phyloP scores from a whole-genome alignment of 2,329 filamentous ascomycete genomes.

The Ophiostoma novo-ulmi region DNA sequence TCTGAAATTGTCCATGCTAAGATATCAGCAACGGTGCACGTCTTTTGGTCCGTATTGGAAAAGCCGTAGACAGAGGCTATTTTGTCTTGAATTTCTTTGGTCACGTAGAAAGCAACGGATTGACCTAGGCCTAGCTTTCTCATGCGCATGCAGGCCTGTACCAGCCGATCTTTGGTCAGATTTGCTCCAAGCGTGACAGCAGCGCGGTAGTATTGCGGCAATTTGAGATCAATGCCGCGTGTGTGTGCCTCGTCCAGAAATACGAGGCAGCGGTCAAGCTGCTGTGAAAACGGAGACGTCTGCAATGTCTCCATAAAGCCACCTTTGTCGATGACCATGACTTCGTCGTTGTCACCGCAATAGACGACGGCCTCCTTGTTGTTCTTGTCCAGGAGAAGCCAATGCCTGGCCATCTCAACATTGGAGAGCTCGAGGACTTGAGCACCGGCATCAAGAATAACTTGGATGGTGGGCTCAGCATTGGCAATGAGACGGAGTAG shows the following conservation, averaged over 20 bases:
- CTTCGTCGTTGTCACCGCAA: slow-evolving; percentile 51
- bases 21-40: slow-evolving; percentile 50
- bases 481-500: slow-evolving; percentile 44
- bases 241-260: slow-evolving; percentile 69
- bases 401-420: slow-evolving; percentile 45
- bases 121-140: slow-evolving; percentile 62
- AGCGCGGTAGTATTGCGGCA: slow-evolving; percentile 56
- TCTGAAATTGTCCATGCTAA: slow-evolving; percentile 56
- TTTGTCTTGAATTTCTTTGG: slow-evolving; percentile 53
- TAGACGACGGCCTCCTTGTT: slow-evolving; percentile 48
- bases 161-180: slow-evolving; percentile 62
- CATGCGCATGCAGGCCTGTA: slow-evolving; percentile 72
- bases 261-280: slow-evolving; percentile 56
- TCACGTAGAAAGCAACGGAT: slow-evolving; percentile 56
- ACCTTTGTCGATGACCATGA: slow-evolving; percentile 48
- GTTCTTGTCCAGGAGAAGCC: slow-evolving; percentile 43
- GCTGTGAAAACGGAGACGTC: slow-evolving; percentile 52
- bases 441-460: slow-evolving; percentile 67
- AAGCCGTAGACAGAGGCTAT: slow-evolving; percentile 38
- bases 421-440: slow-evolving; percentile 63
- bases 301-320: slow-evolving; percentile 47
- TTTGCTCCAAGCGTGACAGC: slow-evolving; percentile 61
- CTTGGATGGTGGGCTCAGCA: slow-evolving; percentile 42
- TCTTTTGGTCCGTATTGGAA: accelerated
- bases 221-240: slow-evolving; percentile 60